Conservation (phyloP, 306 rosid species). For the Purshia tridentata region DNA sequence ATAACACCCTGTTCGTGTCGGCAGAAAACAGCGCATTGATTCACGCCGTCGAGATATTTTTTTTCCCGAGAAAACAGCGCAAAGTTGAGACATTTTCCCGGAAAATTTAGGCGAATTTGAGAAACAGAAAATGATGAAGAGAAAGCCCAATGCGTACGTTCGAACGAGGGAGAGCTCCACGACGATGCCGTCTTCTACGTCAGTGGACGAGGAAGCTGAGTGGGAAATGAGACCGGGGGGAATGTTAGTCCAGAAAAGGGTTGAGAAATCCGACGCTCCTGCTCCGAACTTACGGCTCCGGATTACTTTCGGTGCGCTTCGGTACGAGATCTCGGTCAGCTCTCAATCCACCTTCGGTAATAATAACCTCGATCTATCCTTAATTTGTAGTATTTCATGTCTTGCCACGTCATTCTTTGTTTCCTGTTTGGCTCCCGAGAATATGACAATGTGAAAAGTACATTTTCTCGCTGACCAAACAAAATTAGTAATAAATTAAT, state of each 20-base stretch:
- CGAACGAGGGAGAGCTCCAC: slow-evolving; percentile 15
- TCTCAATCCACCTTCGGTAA: slow-evolving; percentile 68
- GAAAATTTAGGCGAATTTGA: not conserved
- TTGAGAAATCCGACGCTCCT: slow-evolving; percentile 23
- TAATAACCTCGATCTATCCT: not conserved
- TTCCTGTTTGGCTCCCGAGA: slow-evolving; percentile 27
- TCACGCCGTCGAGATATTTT: slow-evolving; percentile 17
- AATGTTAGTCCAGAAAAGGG: slow-evolving; percentile 74
- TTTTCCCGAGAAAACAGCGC: slow-evolving; percentile 19
- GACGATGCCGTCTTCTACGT: slow-evolving; percentile 22
- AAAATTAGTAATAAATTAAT: not conserved
- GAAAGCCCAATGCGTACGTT: slow-evolving; percentile 25
- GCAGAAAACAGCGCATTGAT: slow-evolving; percentile 27
- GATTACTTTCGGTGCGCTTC: slow-evolving; percentile 56
- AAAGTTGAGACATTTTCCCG: slow-evolving; percentile 10
- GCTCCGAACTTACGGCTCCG: slow-evolving; percentile 46
- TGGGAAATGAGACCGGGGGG: slow-evolving; percentile 94
- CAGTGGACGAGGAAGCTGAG: slow-evolving; percentile 36
- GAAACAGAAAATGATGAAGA: slow-evolving; percentile 44
- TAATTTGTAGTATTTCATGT: not conserved
- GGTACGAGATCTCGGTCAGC: slow-evolving; percentile 61
- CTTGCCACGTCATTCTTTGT: not conserved
- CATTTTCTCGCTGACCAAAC: slow-evolving; percentile 17
- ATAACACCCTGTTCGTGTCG: slow-evolving; percentile 45
- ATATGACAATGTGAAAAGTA: slow-evolving; percentile 3